These are phyloP conservation scores for Haplosporangium sp. DNA, from an alignment of 371 early-diverging fungal species.

Conservation along the genomic window DNA sequence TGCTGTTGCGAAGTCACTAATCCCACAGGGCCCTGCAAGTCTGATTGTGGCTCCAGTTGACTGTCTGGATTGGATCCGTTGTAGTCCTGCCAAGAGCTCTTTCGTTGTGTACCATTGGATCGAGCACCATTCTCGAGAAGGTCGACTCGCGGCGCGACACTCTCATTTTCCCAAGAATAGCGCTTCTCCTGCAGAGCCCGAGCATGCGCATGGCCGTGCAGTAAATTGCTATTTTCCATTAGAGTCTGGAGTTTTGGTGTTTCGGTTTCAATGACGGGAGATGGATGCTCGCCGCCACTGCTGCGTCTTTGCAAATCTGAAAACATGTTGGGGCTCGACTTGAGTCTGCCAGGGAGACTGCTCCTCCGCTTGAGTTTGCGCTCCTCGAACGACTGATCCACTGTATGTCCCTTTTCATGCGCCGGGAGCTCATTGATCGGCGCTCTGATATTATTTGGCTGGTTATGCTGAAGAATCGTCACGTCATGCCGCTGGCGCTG, in stretches of 20 bases:
- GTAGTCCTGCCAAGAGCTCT: constrained; percentile 32
- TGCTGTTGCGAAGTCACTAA: not conserved
- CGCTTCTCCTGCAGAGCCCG: constrained; percentile 26
- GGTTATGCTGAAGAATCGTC: too few relatives aligned
- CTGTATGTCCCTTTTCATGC: not conserved
- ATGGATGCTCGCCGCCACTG: constrained; percentile 19
- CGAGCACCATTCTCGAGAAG: constrained; percentile 15
- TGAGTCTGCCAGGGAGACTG: constrained; percentile 49
- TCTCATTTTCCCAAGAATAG: constrained; percentile 49
- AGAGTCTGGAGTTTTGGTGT: not conserved
- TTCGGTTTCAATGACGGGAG: constrained; percentile 7
- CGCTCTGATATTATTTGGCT: not conserved
- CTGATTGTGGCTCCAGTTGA: not conserved
- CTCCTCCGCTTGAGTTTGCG: constrained; percentile 30
- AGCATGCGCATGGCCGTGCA: constrained; percentile 7
- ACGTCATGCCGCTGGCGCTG: constrained; percentile 2
- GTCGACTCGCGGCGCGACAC: constrained; percentile 35
- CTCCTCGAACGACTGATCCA: constrained; percentile 24
- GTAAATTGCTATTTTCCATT: not conserved
- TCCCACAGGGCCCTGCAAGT: not conserved
- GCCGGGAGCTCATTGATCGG: not conserved
- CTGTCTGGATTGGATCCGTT: not conserved
- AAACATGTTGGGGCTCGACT: constrained; percentile 23
- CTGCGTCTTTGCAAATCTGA: constrained; percentile 23
- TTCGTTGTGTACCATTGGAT: constrained; percentile 17